These are phyloP conservation scores for Pichia membranifaciens DNA, from an alignment of 805 yeast genomes.

Conservation along the genomic window DNA sequence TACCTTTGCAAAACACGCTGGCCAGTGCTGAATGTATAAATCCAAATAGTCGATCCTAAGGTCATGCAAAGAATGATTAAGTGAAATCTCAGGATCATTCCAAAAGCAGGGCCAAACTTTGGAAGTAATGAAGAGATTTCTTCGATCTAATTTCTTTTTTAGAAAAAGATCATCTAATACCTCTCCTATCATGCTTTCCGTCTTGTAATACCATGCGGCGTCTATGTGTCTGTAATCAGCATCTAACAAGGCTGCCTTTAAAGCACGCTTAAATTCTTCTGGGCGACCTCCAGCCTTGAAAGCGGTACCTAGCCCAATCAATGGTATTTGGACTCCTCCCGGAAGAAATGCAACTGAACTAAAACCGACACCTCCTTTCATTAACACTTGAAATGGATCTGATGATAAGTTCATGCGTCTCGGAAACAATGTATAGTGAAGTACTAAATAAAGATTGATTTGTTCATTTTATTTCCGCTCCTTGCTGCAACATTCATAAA, in stretches of 20 bases:
- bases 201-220: slow-evolving; percentile 63
- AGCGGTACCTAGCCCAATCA: too few species aligned
- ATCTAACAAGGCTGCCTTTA: slow-evolving; percentile 45
- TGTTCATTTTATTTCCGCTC: too few species aligned
- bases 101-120: slow-evolving; percentile 54
- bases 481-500: too few species aligned
- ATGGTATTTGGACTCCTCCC: too few species aligned
- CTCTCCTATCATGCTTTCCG: slow-evolving; percentile 54
- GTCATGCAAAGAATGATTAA: slow-evolving; percentile 36
- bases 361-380: too few species aligned
- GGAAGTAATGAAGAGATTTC: slow-evolving; percentile 63
- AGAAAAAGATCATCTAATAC: slow-evolving; percentile 59
- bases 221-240: slow-evolving; percentile 80
- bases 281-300: too few species aligned
- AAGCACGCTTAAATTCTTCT: background rate
- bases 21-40: slow-evolving; percentile 46
- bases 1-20: slow-evolving; percentile 37
- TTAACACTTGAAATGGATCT: too few species aligned
- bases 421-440: too few species aligned
- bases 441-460: too few species aligned
- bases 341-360: too few species aligned
- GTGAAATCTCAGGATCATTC: slow-evolving; percentile 36
- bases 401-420: too few species aligned
- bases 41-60: slow-evolving; percentile 42
- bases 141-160: slow-evolving; percentile 49